Conservation (phyloP, 1,284 basidiomycete genomes). For the Ceratobasidium sp. region DNA sequence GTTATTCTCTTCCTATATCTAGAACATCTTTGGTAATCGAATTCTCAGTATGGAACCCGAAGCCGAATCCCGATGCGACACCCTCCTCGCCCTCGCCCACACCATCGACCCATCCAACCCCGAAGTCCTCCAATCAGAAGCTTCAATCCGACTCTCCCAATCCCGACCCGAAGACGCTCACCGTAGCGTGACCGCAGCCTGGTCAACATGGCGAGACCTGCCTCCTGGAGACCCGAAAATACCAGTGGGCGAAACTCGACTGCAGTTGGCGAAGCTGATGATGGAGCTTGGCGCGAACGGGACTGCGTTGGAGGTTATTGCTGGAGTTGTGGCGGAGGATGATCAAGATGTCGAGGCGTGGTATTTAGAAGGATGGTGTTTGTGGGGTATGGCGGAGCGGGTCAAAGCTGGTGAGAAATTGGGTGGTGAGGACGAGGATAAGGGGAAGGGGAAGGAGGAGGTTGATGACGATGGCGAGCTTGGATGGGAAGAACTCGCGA, state of each 20-base stretch:
- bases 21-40: background rate
- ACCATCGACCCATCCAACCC: constrained; percentile 80
- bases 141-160: constrained; percentile 92
- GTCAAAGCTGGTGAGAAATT: constrained; percentile 58
- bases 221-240: constrained; percentile 77
- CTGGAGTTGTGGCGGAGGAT: constrained; percentile 85
- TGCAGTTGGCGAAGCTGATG: constrained; percentile 85
- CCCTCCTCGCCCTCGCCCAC: constrained; percentile 80
- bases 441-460: constrained; percentile 58
- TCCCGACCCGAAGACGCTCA: constrained; percentile 85
- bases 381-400: constrained; percentile 83
- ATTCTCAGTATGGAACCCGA: constrained; percentile 79
- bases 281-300: constrained; percentile 81
- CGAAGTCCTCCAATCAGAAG: constrained; percentile 85
- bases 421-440: constrained; percentile 65
- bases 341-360: constrained; percentile 92
- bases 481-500: constrained; percentile 83
- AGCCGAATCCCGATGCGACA: constrained; percentile 86
- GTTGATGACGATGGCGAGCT: constrained; percentile 68
- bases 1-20: constrained; percentile 53
- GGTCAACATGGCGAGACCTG: constrained; percentile 80
- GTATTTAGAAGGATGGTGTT: constrained; percentile 96
- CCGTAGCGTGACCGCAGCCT: constrained; percentile 76
- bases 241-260: constrained; percentile 81
- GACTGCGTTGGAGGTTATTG: constrained; percentile 81